Conservation (phyloP, 805 yeast genomes). For the Wickerhamiella nectarea region DNA sequence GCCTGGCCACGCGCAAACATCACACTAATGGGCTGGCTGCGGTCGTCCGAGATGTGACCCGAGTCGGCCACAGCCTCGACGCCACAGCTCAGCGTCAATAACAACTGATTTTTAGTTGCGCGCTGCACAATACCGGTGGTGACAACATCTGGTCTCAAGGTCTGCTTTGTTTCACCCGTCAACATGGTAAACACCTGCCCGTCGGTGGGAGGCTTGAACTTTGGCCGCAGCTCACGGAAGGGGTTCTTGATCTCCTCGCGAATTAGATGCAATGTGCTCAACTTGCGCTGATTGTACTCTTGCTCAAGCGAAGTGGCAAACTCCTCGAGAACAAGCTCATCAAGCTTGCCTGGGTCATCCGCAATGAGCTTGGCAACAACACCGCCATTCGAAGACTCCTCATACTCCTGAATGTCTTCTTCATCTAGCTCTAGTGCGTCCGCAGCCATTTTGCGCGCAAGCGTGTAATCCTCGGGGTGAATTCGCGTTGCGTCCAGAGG, state of each 20-base stretch:
- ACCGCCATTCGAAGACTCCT: constrained; percentile 54
- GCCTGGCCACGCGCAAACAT: constrained; percentile 50
- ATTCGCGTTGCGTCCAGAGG: constrained; percentile 87
- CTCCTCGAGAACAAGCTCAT: constrained; percentile 77
- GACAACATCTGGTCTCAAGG: constrained; percentile 54
- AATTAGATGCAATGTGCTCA: constrained; percentile 69
- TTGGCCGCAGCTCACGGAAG: constrained; percentile 71
- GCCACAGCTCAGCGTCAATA: constrained; percentile 41
- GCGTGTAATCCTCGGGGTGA: constrained; percentile 94
- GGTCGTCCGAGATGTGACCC: constrained; percentile 26
- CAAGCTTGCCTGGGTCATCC: constrained; percentile 52
- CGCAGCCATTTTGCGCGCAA: constrained; percentile 94
- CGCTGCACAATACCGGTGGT: constrained; percentile 63
- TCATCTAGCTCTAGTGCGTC: constrained; percentile 95
- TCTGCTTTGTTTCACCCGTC: constrained; percentile 69
- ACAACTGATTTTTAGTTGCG: constrained; percentile 37
- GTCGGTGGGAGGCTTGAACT: constrained; percentile 49
- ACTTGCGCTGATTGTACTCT: constrained; percentile 45
- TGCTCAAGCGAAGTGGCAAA: constrained; percentile 80
- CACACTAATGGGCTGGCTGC: constrained; percentile 18
- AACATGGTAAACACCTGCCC: constrained; percentile 74
- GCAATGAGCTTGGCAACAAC: constrained; percentile 59
- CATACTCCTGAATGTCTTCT: constrained; percentile 71
- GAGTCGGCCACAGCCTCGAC: constrained; percentile 40
- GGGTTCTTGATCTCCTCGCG: constrained; percentile 77